Conservation (phyloP, 257 asterid genomes). For the Solanum piurae region DNA sequence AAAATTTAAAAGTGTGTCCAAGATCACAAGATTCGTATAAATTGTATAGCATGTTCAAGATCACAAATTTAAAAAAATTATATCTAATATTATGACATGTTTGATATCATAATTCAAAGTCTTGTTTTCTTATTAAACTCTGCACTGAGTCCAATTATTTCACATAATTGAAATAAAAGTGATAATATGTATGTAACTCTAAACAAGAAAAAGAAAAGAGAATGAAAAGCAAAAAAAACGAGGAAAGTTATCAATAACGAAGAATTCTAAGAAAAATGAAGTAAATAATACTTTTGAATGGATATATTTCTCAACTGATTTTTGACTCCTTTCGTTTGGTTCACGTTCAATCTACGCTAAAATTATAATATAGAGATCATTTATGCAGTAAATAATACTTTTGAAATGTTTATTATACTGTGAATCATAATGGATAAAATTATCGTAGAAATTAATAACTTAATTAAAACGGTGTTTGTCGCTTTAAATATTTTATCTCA, state of each 20-base stretch:
- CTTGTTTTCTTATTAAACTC: no score
- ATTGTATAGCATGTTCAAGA: no score
- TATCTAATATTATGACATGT: no score
- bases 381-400: neutral
- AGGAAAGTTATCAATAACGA: neutral
- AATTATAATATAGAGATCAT: neutral
- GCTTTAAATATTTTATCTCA: neutral
- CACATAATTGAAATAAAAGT: no score
- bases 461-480: neutral
- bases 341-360: neutral
- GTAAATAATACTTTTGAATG: neutral
- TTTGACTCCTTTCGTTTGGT: neutral
- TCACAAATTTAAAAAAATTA: neutral
- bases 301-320: neutral
- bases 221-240: neutral
- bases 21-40: neutral
- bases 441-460: no score
- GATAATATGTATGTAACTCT: neutral
- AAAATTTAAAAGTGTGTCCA: no score
- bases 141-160: neutral
- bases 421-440: neutral
- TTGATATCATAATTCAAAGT: no score
- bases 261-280: neutral
- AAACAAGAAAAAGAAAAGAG: neutral
- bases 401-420: neutral